A percentile compares a stretch with the other conserved stretches of the same genome.
These are phyloP conservation scores for Triangularia setosa DNA, from an alignment of 2,329 filamentous ascomycete species.

Conservation along the genomic window DNA sequence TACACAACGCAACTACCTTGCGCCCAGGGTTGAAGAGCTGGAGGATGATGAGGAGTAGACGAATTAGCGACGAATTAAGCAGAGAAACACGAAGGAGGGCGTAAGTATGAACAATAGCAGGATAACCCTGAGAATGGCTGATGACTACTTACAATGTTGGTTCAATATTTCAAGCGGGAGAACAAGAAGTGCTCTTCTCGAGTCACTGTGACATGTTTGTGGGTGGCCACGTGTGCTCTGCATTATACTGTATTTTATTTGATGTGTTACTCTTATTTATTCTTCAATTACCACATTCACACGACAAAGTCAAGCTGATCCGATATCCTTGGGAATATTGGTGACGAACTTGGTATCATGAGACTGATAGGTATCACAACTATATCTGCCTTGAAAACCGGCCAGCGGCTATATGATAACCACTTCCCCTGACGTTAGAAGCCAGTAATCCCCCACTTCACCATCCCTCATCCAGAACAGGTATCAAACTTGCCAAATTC, in stretches of 20 bases:
- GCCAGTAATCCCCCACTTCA: not conserved
- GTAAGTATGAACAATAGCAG: not conserved
- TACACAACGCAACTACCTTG: constrained; percentile 43
- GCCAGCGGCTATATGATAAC: not conserved
- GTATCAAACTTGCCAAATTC: constrained; percentile 34
- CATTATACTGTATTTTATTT: not conserved
- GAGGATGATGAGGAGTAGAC: constrained; percentile 30
- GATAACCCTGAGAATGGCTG: not conserved
- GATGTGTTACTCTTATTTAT: not conserved
- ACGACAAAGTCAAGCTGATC: not conserved
- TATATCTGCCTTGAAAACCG: not conserved
- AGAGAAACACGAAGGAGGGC: not conserved
- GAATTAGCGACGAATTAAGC: no score
- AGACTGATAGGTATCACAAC: not conserved
- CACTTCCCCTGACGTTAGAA: not conserved
- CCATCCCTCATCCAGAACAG: no score
- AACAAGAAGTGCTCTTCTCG: not conserved
- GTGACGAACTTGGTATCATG: no score
- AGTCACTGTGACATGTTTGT: not conserved
- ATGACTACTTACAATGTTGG: not conserved
- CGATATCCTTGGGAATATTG: not conserved
- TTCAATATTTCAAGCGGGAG: not conserved
- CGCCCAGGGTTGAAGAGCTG: constrained; percentile 37
- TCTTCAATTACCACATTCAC: not conserved
- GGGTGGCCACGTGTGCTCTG: not conserved